Base-by-base conservation (phyloP, 176 grass and related monocot genomes). In the Eragrostis curvula region DNA sequence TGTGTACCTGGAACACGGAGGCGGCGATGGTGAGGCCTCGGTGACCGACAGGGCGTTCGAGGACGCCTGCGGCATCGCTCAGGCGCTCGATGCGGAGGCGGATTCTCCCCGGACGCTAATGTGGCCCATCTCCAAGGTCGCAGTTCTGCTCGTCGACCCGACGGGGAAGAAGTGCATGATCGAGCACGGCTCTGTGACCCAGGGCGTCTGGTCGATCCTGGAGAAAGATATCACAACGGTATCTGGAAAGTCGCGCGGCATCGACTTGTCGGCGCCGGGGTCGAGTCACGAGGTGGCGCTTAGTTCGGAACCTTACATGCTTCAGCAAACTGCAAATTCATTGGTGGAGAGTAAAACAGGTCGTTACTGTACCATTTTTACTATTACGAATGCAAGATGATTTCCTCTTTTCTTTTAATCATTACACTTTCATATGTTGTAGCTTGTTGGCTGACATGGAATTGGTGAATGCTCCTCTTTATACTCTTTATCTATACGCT, bases 111-210 rank as follows among this genome's bases (percentile, higher is more conserved):
- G 75, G 13, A 83, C 83, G 29, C 15, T 36, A 15, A 56, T 47
- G 14, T 97, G 94, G 94, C 89, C 87, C 13, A 70, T 92, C 39
- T 83, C 81, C 30, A 88, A 82, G 83, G 68, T 97, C 39, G 91
- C 87, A 20, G 79, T 97, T 6, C 61, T 94, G 86, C 73, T 94
- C 48, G 25, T 88, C 0, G 78, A 92, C 84, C 28, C 8, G 6
- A 85, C 74, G 15, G 79, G 24, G 55, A 89, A 90, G 49, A 76
- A 30, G 49, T 97, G 94, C 65, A 66, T 94, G 61, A 66, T 97
- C 25, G 70, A 94, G 43, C 49, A 44, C 71, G 73, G 90, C 36
- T 64, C 79, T 60, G 12, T 82, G 27, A 85, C 84, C 14, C 61
- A 72, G 75, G 85, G 89, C 7, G 81, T 91, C 32, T 94, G 87